Evolutionary conservation across 805 yeast genomes (phyloP).

Genomic region (Metschnikowia borealis): DNA sequence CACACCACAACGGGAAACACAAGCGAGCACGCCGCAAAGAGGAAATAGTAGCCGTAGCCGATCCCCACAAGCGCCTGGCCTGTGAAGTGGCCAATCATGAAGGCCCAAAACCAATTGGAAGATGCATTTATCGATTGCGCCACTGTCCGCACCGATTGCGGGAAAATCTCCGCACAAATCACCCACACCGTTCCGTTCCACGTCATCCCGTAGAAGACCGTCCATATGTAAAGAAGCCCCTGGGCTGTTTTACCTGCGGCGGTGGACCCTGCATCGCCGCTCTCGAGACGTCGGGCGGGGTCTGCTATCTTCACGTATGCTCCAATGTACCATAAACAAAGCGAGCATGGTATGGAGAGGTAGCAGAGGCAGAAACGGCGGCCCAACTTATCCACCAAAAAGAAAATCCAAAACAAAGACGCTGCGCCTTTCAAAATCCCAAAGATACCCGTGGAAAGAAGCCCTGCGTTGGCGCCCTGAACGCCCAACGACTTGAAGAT

Average conservation of each 20-base stretch:
- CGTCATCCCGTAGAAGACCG: constrained; percentile 38
- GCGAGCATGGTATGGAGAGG: constrained; percentile 37
- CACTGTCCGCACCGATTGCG: constrained; percentile 40
- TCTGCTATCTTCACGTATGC: constrained; percentile 42
- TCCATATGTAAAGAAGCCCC: constrained; percentile 46
- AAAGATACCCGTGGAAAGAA: constrained; percentile 51
- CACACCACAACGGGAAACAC: constrained; percentile 27
- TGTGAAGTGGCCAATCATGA: constrained; percentile 45
- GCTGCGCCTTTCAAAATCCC: constrained; percentile 48
- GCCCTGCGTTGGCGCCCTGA: constrained; percentile 39
- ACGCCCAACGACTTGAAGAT: constrained; percentile 49
- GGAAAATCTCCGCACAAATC: constrained; percentile 44
- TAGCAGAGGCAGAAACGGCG: constrained; percentile 40
- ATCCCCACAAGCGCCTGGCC: constrained; percentile 42
- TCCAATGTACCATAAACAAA: constrained; percentile 48
- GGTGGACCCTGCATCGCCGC: constrained; percentile 23
- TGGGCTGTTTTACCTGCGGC: constrained; percentile 42
- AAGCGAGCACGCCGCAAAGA: constrained; percentile 32
- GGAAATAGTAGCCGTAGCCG: constrained; percentile 43
- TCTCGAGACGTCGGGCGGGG: constrained; percentile 19
- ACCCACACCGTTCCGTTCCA: constrained; percentile 50
- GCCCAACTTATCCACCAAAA: constrained; percentile 45
- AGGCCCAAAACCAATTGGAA: constrained; percentile 49
- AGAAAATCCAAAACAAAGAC: constrained; percentile 42
- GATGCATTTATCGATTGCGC: constrained; percentile 43